These are phyloP conservation scores for Pythium grandisporangium DNA, from an alignment of 352 stramenopile species.

Conservation along the genomic window DNA sequence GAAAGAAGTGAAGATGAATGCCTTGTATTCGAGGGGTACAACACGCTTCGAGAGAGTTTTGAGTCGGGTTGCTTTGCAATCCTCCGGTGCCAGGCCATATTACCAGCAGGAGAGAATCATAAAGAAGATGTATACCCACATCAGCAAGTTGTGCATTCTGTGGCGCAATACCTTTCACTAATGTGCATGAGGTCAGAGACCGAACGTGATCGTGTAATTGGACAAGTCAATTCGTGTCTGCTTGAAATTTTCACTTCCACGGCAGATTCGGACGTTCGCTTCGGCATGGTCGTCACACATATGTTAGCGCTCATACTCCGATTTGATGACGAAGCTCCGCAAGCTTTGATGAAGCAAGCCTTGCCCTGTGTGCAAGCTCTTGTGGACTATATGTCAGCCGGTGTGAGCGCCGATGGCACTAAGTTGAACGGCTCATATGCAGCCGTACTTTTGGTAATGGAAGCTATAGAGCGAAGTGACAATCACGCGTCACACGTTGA, in stretches of 20 bases:
- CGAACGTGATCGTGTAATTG: conserved; percentile 42
- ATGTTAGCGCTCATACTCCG: conserved; percentile 66
- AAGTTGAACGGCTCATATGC: conserved; percentile 29
- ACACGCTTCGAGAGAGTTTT: conserved; percentile 39
- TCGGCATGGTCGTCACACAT: conserved; percentile 48
- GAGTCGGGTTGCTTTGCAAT: conserved; percentile 63
- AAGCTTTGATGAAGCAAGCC: conserved; percentile 15
- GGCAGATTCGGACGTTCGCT: conserved; percentile 20
- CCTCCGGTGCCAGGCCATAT: conserved; percentile 24
- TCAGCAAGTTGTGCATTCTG: conserved; percentile 41
- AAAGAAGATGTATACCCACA: conserved; percentile 18
- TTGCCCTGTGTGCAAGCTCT: conserved; percentile 42
- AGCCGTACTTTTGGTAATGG: too few relatives aligned
- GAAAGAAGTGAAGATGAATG: too few relatives aligned
- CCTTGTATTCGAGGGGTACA: conserved; percentile 48
- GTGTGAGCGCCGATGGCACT: not conserved
- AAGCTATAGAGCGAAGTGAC: too few relatives aligned
- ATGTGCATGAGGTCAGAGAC: conserved; percentile 39
- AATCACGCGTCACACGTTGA: too few relatives aligned
- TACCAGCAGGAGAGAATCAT: not conserved
- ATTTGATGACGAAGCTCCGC: conserved; percentile 30
- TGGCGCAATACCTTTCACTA: conserved; percentile 64
- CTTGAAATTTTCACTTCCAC: conserved; percentile 31
- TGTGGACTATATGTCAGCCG: conserved; percentile 22
- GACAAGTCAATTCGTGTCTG: too few relatives aligned